Evolutionary conservation across 257 asterid species (phyloP).

Genomic region (Fraxinus americana): DNA sequence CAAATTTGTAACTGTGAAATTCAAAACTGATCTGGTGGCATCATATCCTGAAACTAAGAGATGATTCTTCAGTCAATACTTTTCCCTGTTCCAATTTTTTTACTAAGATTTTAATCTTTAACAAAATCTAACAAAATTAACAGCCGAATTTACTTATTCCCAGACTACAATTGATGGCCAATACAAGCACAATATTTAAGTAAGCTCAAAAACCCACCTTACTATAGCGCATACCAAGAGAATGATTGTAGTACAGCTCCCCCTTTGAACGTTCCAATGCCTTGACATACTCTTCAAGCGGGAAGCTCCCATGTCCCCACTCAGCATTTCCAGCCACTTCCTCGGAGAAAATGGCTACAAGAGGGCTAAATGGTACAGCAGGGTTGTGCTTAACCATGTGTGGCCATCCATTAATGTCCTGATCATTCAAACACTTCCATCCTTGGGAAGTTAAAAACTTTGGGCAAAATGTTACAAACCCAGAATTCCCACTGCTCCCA

Average conservation of each 20-base stretch:
- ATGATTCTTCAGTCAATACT: conserved; percentile 1
- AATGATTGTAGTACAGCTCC: conserved; percentile 84
- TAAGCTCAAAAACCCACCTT: conserved; percentile 62
- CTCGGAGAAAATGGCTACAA: conserved; percentile 64
- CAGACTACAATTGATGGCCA: conserved; percentile 16
- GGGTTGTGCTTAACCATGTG: conserved; percentile 36
- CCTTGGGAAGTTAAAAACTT: conserved; percentile 65
- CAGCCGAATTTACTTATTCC: background rate
- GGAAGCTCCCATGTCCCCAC: conserved; percentile 93
- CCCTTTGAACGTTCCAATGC: conserved; percentile 82
- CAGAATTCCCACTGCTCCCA: conserved; percentile 69
- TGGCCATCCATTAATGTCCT: conserved; percentile 38
- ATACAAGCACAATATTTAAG: conserved; percentile 25
- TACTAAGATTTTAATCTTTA: background rate
- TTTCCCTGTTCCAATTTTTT: background rate
- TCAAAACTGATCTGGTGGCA: background rate
- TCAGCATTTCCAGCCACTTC: conserved; percentile 61
- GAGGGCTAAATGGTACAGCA: conserved; percentile 63
- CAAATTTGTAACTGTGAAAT: background rate
- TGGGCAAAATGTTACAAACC: conserved; percentile 74
- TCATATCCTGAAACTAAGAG: background rate
- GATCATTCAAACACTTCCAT: conserved; percentile 66
- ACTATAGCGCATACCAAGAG: conserved; percentile 89
- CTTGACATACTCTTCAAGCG: conserved; percentile 78
- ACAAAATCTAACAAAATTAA: conserved; percentile 21